These are phyloP conservation scores for Samsoniella hepiali DNA, from an alignment of 2,329 filamentous ascomycete genomes.

Conservation along the genomic window DNA sequence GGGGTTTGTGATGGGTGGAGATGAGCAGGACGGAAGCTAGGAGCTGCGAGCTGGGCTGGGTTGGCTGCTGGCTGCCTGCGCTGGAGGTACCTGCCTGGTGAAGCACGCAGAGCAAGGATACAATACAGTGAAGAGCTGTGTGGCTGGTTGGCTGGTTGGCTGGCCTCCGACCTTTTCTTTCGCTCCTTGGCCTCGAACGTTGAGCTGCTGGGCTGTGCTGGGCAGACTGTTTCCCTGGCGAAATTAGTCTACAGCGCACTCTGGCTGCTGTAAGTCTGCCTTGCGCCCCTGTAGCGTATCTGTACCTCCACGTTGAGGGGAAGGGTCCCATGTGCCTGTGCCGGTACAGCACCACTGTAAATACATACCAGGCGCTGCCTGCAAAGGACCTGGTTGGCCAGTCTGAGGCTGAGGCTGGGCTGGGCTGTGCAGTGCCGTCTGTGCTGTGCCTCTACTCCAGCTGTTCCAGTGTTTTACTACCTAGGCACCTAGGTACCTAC, in stretches of 20 bases:
- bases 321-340: neutral
- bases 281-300: neutral
- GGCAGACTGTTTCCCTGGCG: neutral
- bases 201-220: neutral
- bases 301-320: neutral
- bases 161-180: neutral
- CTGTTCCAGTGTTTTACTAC: neutral
- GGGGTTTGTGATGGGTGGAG: conserved; percentile 21
- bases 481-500: too few relatives aligned
- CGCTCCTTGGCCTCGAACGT: neutral
- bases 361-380: neutral
- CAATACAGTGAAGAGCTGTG: neutral
- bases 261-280: neutral
- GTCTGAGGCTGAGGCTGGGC: conserved; percentile 9
- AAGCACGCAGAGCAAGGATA: neutral
- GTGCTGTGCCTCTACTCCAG: conserved; percentile 8
- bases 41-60: neutral
- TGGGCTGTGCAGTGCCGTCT: conserved; percentile 11
- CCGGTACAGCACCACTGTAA: neutral
- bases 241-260: neutral
- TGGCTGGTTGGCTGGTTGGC: neutral
- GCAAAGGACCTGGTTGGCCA: neutral
- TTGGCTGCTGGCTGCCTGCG: neutral
- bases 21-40: conserved; percentile 13
- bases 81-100: neutral